Conservation (phyloP, 176 grass and related monocot species). For the Oryza officinalis region DNA sequence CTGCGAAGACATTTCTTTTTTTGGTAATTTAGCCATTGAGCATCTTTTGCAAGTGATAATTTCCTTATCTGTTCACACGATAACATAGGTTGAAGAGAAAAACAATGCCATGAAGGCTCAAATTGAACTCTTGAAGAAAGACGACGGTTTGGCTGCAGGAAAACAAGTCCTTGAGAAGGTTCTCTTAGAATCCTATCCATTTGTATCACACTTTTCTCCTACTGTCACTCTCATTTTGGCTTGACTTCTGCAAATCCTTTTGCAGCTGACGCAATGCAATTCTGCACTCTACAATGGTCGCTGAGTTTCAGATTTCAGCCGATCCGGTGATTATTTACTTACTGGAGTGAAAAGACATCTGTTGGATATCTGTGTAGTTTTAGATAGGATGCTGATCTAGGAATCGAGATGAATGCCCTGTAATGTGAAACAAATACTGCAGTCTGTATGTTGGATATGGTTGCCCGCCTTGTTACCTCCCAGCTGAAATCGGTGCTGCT, state of each 20-base stretch:
- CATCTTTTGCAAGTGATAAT: neutral
- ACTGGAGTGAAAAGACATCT: neutral
- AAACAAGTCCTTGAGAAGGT: conserved; percentile 52
- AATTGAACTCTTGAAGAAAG: conserved; percentile 51
- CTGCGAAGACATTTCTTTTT: neutral
- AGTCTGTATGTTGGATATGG: neutral
- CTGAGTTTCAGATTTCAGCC: conserved; percentile 1
- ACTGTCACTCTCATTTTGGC: conserved; percentile 16
- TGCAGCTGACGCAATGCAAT: conserved; percentile 48
- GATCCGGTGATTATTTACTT: neutral
- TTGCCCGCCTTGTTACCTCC: neutral
- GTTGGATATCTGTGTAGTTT: conserved; percentile 17
- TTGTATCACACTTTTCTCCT: neutral
- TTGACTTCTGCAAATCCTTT: neutral
- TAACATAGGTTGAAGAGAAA: conserved; percentile 50
- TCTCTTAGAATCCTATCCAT: neutral
- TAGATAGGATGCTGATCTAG: conserved; percentile 11
- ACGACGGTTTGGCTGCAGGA: conserved; percentile 10
- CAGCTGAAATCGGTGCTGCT: neutral
- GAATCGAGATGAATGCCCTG: neutral
- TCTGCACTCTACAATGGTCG: neutral
- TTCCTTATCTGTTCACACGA: conserved; percentile 14
- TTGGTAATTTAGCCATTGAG: neutral
- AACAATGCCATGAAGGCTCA: conserved; percentile 48
- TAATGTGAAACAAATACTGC: neutral